These are phyloP conservation scores for Beauveria sp. DNA, from an alignment of 2,329 filamentous ascomycete genomes.

Conservation along the genomic window DNA sequence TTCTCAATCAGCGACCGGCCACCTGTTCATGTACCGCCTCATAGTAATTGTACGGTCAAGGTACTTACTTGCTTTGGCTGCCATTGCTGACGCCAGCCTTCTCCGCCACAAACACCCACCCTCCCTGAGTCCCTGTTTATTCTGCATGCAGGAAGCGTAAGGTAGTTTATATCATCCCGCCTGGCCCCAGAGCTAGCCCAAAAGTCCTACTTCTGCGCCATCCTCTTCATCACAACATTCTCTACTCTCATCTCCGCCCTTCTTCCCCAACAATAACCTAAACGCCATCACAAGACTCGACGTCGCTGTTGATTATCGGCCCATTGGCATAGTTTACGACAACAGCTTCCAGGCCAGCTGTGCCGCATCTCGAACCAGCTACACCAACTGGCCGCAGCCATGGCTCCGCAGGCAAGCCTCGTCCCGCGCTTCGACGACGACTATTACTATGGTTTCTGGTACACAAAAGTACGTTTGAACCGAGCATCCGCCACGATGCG, in stretches of 20 bases:
- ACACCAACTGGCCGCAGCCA: neutral
- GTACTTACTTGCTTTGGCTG: neutral
- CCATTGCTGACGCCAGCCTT: neutral
- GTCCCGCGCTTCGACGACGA: neutral
- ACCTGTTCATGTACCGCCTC: neutral
- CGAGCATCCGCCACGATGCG: too few relatives aligned
- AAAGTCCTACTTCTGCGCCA: too few relatives aligned
- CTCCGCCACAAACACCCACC: neutral
- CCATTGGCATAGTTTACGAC: too few relatives aligned
- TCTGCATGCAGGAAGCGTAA: neutral
- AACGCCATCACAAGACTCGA: too few relatives aligned
- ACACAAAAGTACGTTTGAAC: conserved; percentile 1
- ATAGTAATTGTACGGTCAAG: neutral
- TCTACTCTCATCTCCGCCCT: too few relatives aligned
- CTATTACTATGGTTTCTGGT: neutral
- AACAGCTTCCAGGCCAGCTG: too few relatives aligned
- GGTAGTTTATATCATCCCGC: too few relatives aligned
- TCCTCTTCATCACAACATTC: too few relatives aligned
- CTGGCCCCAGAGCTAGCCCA: too few relatives aligned
- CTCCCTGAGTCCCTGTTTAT: neutral
- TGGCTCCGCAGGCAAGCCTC: conserved; percentile 1
- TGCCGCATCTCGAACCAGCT: too few relatives aligned
- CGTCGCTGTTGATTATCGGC: too few relatives aligned
- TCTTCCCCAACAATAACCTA: too few relatives aligned
- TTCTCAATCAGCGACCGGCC: neutral